These are phyloP conservation scores for Phytophthora nicotianae DNA, from an alignment of 352 stramenopile genomes.

Conservation along the genomic window DNA sequence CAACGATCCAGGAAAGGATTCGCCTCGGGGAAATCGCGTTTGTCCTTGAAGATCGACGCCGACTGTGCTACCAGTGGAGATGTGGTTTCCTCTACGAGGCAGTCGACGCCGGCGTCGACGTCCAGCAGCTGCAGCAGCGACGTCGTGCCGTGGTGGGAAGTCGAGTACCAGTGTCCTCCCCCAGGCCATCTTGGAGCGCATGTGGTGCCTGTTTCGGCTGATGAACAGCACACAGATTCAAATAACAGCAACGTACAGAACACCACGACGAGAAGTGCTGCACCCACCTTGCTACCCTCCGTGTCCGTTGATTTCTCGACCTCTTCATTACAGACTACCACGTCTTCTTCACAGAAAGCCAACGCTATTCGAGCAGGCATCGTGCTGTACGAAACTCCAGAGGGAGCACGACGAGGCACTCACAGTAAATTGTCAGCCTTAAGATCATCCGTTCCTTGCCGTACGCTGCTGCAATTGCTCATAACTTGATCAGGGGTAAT, in stretches of 20 bases:
- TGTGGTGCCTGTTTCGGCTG: constrained; percentile 41
- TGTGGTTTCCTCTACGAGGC: constrained; percentile 5
- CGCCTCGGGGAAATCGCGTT: constrained; percentile 22
- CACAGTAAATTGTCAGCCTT: constrained; percentile 24
- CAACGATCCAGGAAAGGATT: constrained; percentile 32
- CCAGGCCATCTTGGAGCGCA: constrained; percentile 58
- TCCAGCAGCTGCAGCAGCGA: constrained; percentile 40
- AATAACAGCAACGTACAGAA: not conserved
- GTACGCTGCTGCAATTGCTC: constrained; percentile 22
- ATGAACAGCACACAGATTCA: constrained; percentile 11
- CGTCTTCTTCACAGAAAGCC: not conserved
- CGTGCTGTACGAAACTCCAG: constrained; percentile 47
- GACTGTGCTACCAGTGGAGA: constrained; percentile 22
- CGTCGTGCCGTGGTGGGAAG: constrained; percentile 56
- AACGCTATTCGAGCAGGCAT: constrained; percentile 17
- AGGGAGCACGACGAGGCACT: constrained; percentile 41
- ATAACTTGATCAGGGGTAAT: not conserved
- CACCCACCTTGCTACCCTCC: not conserved
- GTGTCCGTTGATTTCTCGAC: constrained; percentile 10
- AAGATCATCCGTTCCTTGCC: constrained; percentile 24
- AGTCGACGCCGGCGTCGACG: constrained; percentile 39
- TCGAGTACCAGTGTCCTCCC: constrained; percentile 62
- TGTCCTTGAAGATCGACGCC: constrained; percentile 41
- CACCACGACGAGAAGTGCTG: constrained; percentile 9
- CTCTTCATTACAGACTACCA: constrained; percentile 1